Percentiles rank a stretch among this genome's conserved stretches.
Evolutionary conservation across 2,329 filamentous ascomycete genomes (phyloP).

Genomic region (Decorospora gaudefroyi): DNA sequence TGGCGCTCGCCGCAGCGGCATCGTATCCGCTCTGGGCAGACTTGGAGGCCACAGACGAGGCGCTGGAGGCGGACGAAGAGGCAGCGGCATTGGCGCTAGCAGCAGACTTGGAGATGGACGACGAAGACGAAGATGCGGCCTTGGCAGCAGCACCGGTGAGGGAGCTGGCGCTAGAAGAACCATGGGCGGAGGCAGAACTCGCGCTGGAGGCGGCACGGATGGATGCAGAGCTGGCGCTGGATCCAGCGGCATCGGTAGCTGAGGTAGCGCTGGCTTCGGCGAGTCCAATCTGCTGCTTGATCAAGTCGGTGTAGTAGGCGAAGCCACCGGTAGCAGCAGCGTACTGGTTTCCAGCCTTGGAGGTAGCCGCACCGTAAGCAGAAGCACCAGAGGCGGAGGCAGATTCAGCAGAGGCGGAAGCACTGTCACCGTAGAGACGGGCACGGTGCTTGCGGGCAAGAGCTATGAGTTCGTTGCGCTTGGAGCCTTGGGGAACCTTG

Average conservation of each 20-base stretch:
- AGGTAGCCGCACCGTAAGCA: constrained; percentile 61
- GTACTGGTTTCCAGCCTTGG: constrained; percentile 15
- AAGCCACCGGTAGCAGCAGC: constrained; percentile 60
- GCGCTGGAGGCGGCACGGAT: constrained; percentile 18
- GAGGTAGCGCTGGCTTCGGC: constrained; percentile 66
- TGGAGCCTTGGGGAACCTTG: constrained; percentile 87
- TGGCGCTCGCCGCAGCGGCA: constrained; percentile 40
- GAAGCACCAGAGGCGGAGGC: constrained; percentile 52
- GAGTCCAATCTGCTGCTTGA: constrained; percentile 53
- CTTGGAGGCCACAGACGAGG: constrained; percentile 42
- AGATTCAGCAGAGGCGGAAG: constrained; percentile 44
- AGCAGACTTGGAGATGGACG: constrained; percentile 39
- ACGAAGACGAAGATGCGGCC: constrained; percentile 43
- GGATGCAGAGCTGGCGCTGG: constrained; percentile 31
- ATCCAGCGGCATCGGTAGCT: constrained; percentile 60
- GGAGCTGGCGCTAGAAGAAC: constrained; percentile 34
- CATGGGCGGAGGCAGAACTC: constrained; percentile 33
- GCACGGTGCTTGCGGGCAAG: constrained; percentile 87
- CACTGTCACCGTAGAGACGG: constrained; percentile 68
- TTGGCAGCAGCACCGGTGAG: constrained; percentile 28
- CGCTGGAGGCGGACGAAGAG: constrained; percentile 40
- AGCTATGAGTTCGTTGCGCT: constrained; percentile 84
- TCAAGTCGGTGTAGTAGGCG: constrained; percentile 49
- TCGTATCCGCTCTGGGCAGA: constrained; percentile 40
- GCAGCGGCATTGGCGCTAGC: constrained; percentile 40